Percentiles rank a stretch among this genome's conserved stretches.
Conservation (phyloP, 805 yeast species). For the Zygosaccharomyces bailii region DNA sequence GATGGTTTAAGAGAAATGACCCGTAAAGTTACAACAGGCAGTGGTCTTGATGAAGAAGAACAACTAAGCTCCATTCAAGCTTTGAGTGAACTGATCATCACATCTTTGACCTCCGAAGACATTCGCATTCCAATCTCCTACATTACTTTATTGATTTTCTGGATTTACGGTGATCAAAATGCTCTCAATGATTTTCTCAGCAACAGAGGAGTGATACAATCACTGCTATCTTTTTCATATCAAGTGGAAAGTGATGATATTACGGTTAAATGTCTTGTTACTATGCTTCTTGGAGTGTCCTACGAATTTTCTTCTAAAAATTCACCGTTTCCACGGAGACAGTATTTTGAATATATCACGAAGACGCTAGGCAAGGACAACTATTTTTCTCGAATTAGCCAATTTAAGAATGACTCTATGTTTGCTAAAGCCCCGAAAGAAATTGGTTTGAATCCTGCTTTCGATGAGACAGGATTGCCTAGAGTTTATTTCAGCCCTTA, state of each 20-base stretch:
- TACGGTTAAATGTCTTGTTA: slow-evolving; percentile 68
- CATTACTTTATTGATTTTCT: slow-evolving; percentile 63
- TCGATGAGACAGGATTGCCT: slow-evolving; percentile 86
- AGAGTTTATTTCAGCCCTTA: slow-evolving; percentile 65
- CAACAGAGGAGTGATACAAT: slow-evolving; percentile 62
- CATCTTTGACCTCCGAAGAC: slow-evolving; percentile 60
- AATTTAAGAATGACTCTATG: slow-evolving; percentile 57
- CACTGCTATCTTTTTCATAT: slow-evolving; percentile 63
- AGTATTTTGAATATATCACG: slow-evolving; percentile 57
- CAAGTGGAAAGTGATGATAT: slow-evolving; percentile 48
- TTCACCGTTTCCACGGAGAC: slow-evolving; percentile 54
- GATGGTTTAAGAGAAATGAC: slow-evolving; percentile 49
- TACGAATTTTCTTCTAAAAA: slow-evolving; percentile 74
- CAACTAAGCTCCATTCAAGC: slow-evolving; percentile 69
- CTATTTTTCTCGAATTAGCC: slow-evolving; percentile 66
- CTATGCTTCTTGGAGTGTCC: slow-evolving; percentile 66
- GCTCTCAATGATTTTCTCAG: slow-evolving; percentile 74
- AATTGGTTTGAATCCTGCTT: slow-evolving; percentile 46
- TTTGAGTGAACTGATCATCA: slow-evolving; percentile 65
- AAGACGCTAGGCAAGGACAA: slow-evolving; percentile 79
- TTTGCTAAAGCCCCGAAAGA: slow-evolving; percentile 55
- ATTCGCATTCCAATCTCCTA: slow-evolving; percentile 77
- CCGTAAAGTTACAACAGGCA: slow-evolving; percentile 52
- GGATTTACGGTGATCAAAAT: slow-evolving; percentile 73
- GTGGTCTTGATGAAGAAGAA: slow-evolving; percentile 46